These are phyloP conservation scores for Coemansia sp. DNA, from an alignment of 192 early-diverging fungal species.

Conservation along the genomic window DNA sequence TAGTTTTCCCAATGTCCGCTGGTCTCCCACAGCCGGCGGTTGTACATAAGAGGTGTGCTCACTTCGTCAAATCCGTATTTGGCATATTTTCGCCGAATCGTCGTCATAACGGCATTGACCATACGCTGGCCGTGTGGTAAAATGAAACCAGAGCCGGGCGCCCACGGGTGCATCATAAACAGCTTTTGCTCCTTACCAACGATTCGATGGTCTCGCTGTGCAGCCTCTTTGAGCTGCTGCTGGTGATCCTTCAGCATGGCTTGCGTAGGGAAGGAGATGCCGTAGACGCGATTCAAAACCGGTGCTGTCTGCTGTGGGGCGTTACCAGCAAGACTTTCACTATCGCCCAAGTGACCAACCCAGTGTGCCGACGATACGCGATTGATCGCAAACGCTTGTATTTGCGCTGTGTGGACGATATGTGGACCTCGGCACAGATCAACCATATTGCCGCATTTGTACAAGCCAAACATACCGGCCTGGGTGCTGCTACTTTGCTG, in stretches of 20 bases:
- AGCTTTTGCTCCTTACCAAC: constrained; percentile 71
- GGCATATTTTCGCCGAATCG: constrained; percentile 75
- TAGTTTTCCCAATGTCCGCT: constrained; percentile 98
- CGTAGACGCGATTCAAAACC: constrained; percentile 69
- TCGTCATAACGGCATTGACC: constrained; percentile 72
- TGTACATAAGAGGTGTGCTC: constrained; percentile 89
- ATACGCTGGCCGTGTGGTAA: constrained; percentile 80
- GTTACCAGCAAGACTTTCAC: not conserved
- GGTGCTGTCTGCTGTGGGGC: constrained; percentile 48
- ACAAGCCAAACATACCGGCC: constrained; percentile 60
- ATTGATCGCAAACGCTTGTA: constrained; percentile 60
- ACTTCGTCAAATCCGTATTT: constrained; percentile 85
- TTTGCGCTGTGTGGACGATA: constrained; percentile 64
- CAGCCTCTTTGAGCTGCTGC: constrained; percentile 53
- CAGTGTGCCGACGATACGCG: constrained; percentile 67
- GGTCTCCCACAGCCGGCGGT: constrained; percentile 90
- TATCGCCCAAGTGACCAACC: constrained; percentile 34
- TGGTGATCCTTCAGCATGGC: constrained; percentile 61
- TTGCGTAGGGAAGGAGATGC: constrained; percentile 65
- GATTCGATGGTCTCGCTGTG: constrained; percentile 65
- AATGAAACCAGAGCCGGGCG: constrained; percentile 76
- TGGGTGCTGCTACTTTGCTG: not conserved
- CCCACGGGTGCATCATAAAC: constrained; percentile 70
- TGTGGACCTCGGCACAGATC: constrained; percentile 82
- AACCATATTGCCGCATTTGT: constrained; percentile 70